A percentile compares a stretch with the other conserved stretches of the same genome.
Conservation (phyloP, 1,139 yeast genomes). For the Geotrichum bryndzae region DNA sequence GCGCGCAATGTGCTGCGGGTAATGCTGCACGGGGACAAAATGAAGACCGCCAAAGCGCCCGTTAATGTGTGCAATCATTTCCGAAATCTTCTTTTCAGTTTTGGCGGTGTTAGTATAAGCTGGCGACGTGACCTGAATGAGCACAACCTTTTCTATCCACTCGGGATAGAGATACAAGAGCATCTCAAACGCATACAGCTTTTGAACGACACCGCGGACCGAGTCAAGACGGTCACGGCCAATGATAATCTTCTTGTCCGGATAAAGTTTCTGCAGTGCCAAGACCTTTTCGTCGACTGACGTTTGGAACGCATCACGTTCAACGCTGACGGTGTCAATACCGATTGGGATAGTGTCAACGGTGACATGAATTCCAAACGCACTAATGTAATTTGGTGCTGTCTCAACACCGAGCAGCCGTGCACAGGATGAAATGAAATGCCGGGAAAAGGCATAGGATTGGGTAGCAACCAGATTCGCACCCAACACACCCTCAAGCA, state of each 20-base stretch:
- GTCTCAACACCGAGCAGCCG: slow-evolving; percentile 34
- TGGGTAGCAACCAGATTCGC: slow-evolving; percentile 84
- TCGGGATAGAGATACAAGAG: slow-evolving; percentile 87
- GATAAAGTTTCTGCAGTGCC: slow-evolving; percentile 58
- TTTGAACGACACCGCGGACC: slow-evolving; percentile 94
- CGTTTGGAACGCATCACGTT: slow-evolving; percentile 40
- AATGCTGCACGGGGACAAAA: slow-evolving; percentile 59
- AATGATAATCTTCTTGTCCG: slow-evolving; percentile 75
- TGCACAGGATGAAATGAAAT: slow-evolving; percentile 78
- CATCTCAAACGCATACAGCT: slow-evolving; percentile 86
- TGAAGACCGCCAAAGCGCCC: slow-evolving; percentile 68
- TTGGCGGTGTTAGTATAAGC: slow-evolving; percentile 45
- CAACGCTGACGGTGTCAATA: slow-evolving; percentile 62
- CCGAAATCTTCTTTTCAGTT: slow-evolving; percentile 71
- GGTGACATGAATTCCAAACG: slow-evolving; percentile 70
- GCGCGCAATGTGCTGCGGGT: slow-evolving; percentile 80
- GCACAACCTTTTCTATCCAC: slow-evolving; percentile 80
- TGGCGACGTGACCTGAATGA: slow-evolving; percentile 89
- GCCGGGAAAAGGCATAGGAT: slow-evolving; percentile 78
- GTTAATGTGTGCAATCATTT: slow-evolving; percentile 71
- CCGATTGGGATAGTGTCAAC: slow-evolving; percentile 81
- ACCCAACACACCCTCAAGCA: slow-evolving; percentile 87
- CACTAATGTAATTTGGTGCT: slow-evolving; percentile 53
- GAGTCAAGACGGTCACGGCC: slow-evolving; percentile 94
- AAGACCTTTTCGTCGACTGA: slow-evolving; percentile 43